A percentile compares a stretch with the other conserved stretches of the same genome.
Conservation (phyloP, 164 flowering plant genomes). For the Magnolia changhungtana region DNA sequence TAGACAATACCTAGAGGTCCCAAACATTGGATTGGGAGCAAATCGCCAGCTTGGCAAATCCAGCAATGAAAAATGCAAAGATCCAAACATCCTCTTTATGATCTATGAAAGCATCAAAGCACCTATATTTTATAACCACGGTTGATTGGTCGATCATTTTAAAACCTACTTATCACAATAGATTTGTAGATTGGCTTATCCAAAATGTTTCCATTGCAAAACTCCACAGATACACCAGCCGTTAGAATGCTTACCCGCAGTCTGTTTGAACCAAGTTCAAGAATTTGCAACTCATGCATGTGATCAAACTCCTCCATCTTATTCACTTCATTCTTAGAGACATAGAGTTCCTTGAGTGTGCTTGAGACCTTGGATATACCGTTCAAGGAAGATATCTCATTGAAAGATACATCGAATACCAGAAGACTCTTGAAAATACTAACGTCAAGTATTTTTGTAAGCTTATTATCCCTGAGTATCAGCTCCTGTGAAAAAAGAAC, state of each 20-base stretch:
- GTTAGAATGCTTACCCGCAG: slow-evolving; percentile 57
- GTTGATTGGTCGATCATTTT: background rate
- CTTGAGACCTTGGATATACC: slow-evolving; percentile 65
- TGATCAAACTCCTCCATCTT: slow-evolving; percentile 92
- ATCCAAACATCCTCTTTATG: background rate
- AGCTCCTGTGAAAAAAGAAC: slow-evolving; percentile 56
- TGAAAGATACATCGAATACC: slow-evolving; percentile 93
- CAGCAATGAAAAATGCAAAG: background rate
- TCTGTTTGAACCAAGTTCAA: slow-evolving; percentile 96
- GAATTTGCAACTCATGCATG: slow-evolving; percentile 68
- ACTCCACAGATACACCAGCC: background rate
- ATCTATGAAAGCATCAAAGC: background rate
- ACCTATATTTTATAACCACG: background rate
- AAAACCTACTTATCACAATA: no score
- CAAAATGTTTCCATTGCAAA: background rate
- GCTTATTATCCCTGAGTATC: slow-evolving; percentile 85
- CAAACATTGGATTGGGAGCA: no score
- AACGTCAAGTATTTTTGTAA: slow-evolving; percentile 77
- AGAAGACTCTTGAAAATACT: slow-evolving; percentile 71
- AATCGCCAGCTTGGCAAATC: no score
- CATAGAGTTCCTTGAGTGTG: slow-evolving; percentile 87
- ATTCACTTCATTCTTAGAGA: slow-evolving; percentile 89
- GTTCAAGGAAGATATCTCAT: slow-evolving; percentile 71
- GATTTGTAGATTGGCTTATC: background rate
- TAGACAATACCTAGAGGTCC: no score